Evolutionary conservation across 306 rosid genomes (phyloP).

Genomic region (Canavalia gladiata): DNA sequence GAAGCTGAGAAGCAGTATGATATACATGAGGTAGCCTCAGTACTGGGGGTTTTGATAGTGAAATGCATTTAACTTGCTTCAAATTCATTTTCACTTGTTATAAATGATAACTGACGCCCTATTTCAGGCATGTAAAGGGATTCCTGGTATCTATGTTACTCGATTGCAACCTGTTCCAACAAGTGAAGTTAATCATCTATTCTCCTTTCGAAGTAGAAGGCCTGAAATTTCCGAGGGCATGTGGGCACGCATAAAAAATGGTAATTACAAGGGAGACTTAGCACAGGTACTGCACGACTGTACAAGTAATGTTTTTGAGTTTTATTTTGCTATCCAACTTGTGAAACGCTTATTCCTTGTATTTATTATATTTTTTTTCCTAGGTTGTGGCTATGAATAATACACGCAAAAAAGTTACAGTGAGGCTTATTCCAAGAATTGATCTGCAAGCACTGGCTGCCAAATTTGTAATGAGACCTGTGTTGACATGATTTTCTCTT

Average conservation of each 20-base stretch:
- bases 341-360: slow-evolving; percentile 39
- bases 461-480: slow-evolving; percentile 74
- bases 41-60: slow-evolving; percentile 21
- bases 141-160: slow-evolving; percentile 71
- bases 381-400: slow-evolving; percentile 81
- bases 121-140: slow-evolving; percentile 87
- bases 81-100: slow-evolving; percentile 17
- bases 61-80: slow-evolving; percentile 3
- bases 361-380: slow-evolving; percentile 52
- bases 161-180: slow-evolving; percentile 79
- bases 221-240: slow-evolving; percentile 75
- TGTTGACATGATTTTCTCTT: slow-evolving; percentile 19
- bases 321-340: slow-evolving; percentile 19
- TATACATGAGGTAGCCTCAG: slow-evolving; percentile 72
- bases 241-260: slow-evolving; percentile 94
- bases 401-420: slow-evolving; percentile 68
- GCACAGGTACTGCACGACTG: slow-evolving; percentile 73
- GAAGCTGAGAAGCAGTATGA: slow-evolving; percentile 89
- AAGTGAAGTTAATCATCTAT: slow-evolving; percentile 74
- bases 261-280: slow-evolving; percentile 93
- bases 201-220: slow-evolving; percentile 60
- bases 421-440: slow-evolving; percentile 92
- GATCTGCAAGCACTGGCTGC: slow-evolving; percentile 89
- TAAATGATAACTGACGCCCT: neutral
- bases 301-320: slow-evolving; percentile 29